These are phyloP conservation scores for Solanum ossicruentum DNA, from an alignment of 257 asterid genomes.

Conservation along the genomic window DNA sequence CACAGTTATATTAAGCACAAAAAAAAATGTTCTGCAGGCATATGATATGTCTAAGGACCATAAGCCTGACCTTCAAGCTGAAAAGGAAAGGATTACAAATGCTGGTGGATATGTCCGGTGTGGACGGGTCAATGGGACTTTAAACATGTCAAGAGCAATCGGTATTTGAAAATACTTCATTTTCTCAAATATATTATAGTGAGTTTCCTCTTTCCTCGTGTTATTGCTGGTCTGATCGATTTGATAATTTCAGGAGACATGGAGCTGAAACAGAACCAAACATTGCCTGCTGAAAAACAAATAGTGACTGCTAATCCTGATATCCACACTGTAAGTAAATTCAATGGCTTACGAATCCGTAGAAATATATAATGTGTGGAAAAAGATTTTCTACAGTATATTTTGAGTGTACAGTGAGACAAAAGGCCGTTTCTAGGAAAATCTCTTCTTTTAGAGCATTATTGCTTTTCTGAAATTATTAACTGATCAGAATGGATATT, in stretches of 20 bases:
- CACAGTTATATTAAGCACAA: background rate
- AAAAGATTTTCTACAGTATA: background rate
- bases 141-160: conserved; percentile 89
- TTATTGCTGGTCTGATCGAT: background rate
- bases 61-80: conserved; percentile 70
- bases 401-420: background rate
- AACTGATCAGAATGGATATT: background rate
- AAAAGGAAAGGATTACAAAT: conserved; percentile 67
- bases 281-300: conserved; percentile 79
- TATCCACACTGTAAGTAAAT: conserved; percentile 46
- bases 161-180: conserved; percentile 24
- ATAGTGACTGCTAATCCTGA: conserved; percentile 87
- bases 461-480: background rate
- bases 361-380: background rate
- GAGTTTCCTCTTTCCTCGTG: background rate
- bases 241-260: conserved; percentile 54
- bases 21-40: conserved; percentile 35
- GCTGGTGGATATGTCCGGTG: conserved; percentile 90
- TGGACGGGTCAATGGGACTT: conserved; percentile 95
- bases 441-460: background rate
- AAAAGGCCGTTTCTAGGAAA: background rate
- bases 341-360: background rate
- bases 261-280: conserved; percentile 81
- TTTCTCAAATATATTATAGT: conserved; percentile 1
- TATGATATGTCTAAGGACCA: conserved; percentile 76